Evolutionary conservation across 139 green algal species (phyloP).

Genomic region (Asterochloris erici): DNA sequence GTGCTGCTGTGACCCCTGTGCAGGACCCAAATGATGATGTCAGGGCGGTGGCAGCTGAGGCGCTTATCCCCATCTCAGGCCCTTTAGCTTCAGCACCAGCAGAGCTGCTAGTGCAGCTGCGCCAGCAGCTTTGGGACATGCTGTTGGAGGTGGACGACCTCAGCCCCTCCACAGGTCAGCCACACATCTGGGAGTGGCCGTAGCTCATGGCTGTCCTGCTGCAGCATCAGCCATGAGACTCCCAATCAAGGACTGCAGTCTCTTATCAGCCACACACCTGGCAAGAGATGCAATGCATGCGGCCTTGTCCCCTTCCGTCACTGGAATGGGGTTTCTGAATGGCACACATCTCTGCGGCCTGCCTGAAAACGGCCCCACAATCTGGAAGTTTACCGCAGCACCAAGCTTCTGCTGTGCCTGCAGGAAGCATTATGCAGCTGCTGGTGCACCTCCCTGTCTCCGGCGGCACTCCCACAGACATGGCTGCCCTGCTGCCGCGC

Average conservation of each 20-base stretch:
- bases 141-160: constrained; percentile 83
- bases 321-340: too few species aligned
- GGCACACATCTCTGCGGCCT: too few species aligned
- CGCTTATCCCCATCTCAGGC: constrained; percentile 70
- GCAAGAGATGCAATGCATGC: too few species aligned
- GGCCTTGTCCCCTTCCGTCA: too few species aligned
- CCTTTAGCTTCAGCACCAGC: constrained; percentile 32
- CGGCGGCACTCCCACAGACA: too few species aligned
- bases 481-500: constrained; percentile 43
- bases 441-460: constrained; percentile 65
- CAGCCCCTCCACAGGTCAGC: constrained; percentile 59
- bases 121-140: constrained; percentile 67
- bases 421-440: constrained; percentile 65
- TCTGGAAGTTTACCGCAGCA: too few species aligned
- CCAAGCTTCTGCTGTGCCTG: background rate
- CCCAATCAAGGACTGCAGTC: too few species aligned
- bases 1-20: background rate
- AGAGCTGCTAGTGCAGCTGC: constrained; percentile 25
- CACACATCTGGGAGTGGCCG: background rate
- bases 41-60: constrained; percentile 85
- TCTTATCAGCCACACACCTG: too few species aligned
- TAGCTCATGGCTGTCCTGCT: too few species aligned
- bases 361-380: too few species aligned
- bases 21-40: constrained; percentile 89
- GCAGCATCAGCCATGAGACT: too few species aligned